A percentile compares a stretch with the other conserved stretches of the same genome.
These are phyloP conservation scores for Puccinellia tenuiflora DNA, from an alignment of 176 grass and related monocot genomes.

Conservation along the genomic window DNA sequence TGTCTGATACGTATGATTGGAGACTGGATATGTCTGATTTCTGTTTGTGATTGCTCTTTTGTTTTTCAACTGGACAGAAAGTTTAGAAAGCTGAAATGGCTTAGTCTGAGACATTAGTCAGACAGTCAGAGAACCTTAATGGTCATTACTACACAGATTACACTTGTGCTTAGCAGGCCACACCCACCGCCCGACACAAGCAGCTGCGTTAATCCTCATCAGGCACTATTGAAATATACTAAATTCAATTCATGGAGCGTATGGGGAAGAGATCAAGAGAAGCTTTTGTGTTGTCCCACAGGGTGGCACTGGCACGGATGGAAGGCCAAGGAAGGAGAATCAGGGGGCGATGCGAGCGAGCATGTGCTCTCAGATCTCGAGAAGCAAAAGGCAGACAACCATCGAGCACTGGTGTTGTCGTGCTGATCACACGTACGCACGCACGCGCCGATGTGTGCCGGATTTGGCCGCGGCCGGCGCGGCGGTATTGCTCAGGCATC, in stretches of 20 bases:
- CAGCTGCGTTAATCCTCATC: slow-evolving; percentile 19
- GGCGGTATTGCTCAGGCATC: not conserved
- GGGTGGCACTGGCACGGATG: not conserved
- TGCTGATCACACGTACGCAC: not conserved
- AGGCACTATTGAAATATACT: not conserved
- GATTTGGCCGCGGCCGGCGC: slow-evolving; percentile 5
- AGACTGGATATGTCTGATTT: slow-evolving; percentile 1
- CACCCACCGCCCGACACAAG: not conserved
- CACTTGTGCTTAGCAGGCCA: not conserved
- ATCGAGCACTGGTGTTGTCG: slow-evolving; percentile 12
- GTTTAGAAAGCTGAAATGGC: not conserved
- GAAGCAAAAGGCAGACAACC: not conserved
- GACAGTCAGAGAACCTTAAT: not conserved
- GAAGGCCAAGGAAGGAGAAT: not conserved
- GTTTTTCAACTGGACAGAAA: too few relatives aligned
- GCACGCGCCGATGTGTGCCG: not conserved
- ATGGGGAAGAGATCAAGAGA: not conserved
- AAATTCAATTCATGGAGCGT: not conserved
- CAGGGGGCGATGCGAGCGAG: not conserved
- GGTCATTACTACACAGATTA: not conserved
- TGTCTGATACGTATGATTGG: slow-evolving; percentile 43
- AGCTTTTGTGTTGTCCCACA: not conserved
- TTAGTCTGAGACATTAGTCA: not conserved
- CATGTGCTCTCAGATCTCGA: slow-evolving; percentile 37
- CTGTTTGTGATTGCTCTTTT: not conserved